These are phyloP conservation scores for Westerdykella aurantiaca DNA, from an alignment of 2,329 filamentous ascomycete genomes.

Conservation along the genomic window DNA sequence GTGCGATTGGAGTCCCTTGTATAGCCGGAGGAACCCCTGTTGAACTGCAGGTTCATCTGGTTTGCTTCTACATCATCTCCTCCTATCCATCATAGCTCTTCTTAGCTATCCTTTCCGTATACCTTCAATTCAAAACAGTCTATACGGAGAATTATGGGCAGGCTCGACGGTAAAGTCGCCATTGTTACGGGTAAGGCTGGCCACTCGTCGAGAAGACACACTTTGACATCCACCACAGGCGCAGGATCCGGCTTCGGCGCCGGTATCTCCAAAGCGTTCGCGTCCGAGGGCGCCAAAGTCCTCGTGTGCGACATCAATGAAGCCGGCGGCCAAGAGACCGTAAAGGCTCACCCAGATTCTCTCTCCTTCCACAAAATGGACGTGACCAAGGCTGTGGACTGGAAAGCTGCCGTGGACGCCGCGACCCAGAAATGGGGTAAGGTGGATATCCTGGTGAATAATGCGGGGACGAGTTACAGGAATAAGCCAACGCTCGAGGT, in stretches of 20 bases:
- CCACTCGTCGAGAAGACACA: background rate
- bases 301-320: constrained; percentile 58
- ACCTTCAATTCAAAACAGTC: background rate
- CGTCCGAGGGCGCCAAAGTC: constrained; percentile 55
- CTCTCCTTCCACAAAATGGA: constrained; percentile 42
- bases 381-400: constrained; percentile 49
- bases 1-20: too few species aligned
- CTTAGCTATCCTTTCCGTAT: background rate
- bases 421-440: constrained; percentile 50
- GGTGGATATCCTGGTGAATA: constrained; percentile 57
- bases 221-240: constrained; percentile 32
- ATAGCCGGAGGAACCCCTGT: too few species aligned
- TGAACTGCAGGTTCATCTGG: too few species aligned
- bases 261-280: constrained; percentile 56
- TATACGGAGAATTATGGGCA: constrained; percentile 23
- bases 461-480: constrained; percentile 54
- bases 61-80: too few species aligned
- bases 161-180: constrained; percentile 51
- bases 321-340: constrained; percentile 48
- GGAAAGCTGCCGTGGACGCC: constrained; percentile 49
- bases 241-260: constrained; percentile 60
- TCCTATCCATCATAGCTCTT: too few species aligned
- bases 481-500: constrained; percentile 55
- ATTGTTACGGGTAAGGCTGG: constrained; percentile 47
- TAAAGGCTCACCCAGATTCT: constrained; percentile 34